phyloP scores from a whole-genome alignment of 2,329 filamentous ascomycete genomes.

The Curvularia sp. region DNA sequence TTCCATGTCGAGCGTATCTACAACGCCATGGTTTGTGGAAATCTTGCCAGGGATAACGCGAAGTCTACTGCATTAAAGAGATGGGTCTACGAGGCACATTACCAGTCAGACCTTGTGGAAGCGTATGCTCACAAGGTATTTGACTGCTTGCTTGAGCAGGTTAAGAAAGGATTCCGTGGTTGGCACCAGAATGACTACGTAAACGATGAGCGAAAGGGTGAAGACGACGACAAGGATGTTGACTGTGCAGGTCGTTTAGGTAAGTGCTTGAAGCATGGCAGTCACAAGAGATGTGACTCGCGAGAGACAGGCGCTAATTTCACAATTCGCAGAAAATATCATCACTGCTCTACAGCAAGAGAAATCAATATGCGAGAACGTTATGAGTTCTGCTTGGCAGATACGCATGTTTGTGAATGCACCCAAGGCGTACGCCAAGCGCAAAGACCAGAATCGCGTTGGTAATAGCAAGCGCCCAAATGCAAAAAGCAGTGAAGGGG shows the following conservation, averaged over 20 bases:
- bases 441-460: conserved; percentile 45
- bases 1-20: conserved; percentile 41
- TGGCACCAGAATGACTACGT: conserved; percentile 49
- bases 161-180: conserved; percentile 43
- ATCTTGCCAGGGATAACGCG: conserved; percentile 41
- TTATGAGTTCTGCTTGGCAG: conserved; percentile 47
- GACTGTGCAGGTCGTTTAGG: conserved; percentile 38
- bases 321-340: conserved; percentile 30
- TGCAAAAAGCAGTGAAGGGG: conserved; percentile 21
- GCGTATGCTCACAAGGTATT: conserved; percentile 46
- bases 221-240: conserved; percentile 44
- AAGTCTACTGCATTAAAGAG: conserved; percentile 44
- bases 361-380: conserved; percentile 49
- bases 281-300: background rate
- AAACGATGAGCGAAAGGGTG: conserved; percentile 45
- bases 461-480: conserved; percentile 47
- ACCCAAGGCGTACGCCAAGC: conserved; percentile 43
- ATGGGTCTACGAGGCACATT: conserved; percentile 44
- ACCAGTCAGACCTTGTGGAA: conserved; percentile 40
- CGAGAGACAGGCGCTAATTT: background rate
- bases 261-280: background rate
- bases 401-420: conserved; percentile 51
- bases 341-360: conserved; percentile 43
- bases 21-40: conserved; percentile 42
- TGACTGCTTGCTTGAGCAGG: conserved; percentile 42